A percentile compares a stretch with the other conserved stretches of the same genome.
Evolutionary conservation across 2,329 filamentous ascomycete species (phyloP).

Genomic region (Aspergillus hiratsukae): DNA sequence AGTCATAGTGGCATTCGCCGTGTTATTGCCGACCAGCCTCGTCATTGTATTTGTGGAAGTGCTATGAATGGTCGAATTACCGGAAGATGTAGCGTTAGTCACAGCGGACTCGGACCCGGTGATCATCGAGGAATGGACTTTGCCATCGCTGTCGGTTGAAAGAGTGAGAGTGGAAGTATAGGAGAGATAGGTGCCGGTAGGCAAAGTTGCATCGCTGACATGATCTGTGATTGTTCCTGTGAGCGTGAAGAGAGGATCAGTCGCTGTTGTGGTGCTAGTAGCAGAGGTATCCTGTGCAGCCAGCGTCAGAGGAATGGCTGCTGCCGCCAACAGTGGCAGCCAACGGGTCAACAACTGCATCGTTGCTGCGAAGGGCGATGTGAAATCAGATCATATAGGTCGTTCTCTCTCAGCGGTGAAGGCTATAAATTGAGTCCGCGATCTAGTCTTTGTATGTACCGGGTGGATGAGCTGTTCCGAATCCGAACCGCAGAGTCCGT

Average conservation of each 20-base stretch:
- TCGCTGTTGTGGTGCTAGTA: neutral
- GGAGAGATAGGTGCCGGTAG: conserved; percentile 38
- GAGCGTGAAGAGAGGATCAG: conserved; percentile 11
- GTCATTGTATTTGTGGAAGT: conserved; percentile 36
- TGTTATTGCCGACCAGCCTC: conserved; percentile 46
- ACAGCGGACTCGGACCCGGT: conserved; percentile 21
- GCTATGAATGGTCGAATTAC: conserved; percentile 27
- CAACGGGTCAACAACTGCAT: neutral
- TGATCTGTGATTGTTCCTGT: conserved; percentile 20
- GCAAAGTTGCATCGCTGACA: conserved; percentile 23
- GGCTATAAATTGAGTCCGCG: no score
- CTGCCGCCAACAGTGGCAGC: neutral
- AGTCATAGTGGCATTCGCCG: conserved; percentile 45
- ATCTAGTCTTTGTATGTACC: neutral
- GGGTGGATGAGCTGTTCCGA: neutral
- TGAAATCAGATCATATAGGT: neutral
- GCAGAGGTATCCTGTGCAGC: neutral
- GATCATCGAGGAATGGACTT: conserved; percentile 22
- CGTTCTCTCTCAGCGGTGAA: neutral
- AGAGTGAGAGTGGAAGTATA: conserved; percentile 34
- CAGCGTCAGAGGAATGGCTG: neutral
- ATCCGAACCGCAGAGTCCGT: neutral
- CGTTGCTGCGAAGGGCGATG: neutral
- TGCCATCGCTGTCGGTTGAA: conserved; percentile 12
- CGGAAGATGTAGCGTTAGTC: conserved; percentile 18